phyloP scores from a whole-genome alignment of 2,329 filamentous ascomycete genomes.

The Colletotrichum gigasporum region DNA sequence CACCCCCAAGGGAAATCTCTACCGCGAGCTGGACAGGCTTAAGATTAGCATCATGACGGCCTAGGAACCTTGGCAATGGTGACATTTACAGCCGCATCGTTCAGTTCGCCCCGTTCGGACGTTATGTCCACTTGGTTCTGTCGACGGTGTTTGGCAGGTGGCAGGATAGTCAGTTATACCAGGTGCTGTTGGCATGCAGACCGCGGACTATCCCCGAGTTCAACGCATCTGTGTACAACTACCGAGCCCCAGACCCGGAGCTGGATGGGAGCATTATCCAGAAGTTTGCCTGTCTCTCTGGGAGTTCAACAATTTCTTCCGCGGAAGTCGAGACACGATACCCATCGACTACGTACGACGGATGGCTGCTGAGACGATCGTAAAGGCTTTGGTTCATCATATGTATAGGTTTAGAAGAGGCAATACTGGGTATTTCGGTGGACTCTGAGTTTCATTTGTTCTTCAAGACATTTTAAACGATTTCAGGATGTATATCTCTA shows the following conservation, averaged over 20 bases:
- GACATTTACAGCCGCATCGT: conserved; percentile 13
- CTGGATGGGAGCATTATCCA: conserved; percentile 9
- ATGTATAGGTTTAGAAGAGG: neutral
- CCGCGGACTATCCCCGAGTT: neutral
- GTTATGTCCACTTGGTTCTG: conserved; percentile 1
- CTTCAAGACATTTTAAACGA: too few species aligned
- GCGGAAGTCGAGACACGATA: neutral
- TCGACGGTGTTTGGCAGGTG: neutral
- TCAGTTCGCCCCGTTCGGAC: conserved; percentile 3
- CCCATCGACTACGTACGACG: conserved; percentile 9
- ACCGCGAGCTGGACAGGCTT: conserved; percentile 7
- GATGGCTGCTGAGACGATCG: neutral
- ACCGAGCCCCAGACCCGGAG: conserved; percentile 9
- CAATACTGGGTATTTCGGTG: too few species aligned
- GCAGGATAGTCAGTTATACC: conserved; percentile 12
- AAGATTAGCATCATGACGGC: neutral
- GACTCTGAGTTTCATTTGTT: too few species aligned
- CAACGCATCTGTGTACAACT: conserved; percentile 23
- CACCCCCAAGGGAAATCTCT: conserved; percentile 6
- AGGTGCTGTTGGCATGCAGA: conserved; percentile 19
- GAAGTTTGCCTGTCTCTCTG: conserved; percentile 13
- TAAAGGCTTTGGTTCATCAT: too few species aligned
- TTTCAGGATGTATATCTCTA: too few species aligned
- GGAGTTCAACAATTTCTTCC: neutral
- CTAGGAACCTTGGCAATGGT: neutral